A percentile compares a stretch with the other conserved stretches of the same genome.
These are phyloP conservation scores for Acanthamoeba lenticulata DNA, from an alignment of 208 protist genomes.

Conservation along the genomic window DNA sequence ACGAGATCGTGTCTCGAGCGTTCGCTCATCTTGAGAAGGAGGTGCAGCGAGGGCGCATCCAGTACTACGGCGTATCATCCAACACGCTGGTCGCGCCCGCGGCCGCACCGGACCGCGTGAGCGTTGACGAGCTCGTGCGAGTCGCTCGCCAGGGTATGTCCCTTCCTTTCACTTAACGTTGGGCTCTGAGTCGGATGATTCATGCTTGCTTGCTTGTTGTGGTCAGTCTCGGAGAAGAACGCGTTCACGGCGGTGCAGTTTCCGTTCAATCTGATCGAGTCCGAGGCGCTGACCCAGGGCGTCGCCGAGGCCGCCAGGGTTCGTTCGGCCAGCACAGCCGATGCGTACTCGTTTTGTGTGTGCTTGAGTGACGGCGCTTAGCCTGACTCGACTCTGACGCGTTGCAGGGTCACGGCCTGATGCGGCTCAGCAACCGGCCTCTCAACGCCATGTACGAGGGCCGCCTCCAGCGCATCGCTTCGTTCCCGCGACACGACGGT, in stretches of 20 bases:
- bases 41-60: neutral
- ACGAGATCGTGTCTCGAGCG: neutral
- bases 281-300: neutral
- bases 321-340: no score
- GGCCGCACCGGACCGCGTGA: neutral
- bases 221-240: neutral
- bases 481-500: neutral
- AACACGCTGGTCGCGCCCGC: neutral
- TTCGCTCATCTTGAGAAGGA: constrained; percentile 11
- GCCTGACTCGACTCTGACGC: no score
- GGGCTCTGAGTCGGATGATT: no score
- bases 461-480: neutral
- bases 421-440: neutral
- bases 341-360: neutral
- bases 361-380: no score
- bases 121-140: neutral
- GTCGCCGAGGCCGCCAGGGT: neutral
- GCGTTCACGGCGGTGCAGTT: neutral
- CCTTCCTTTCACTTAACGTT: no score
- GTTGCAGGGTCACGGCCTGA: neutral
- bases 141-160: neutral
- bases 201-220: neutral
- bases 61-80: constrained; percentile 11
- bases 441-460: neutral
- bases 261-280: constrained; percentile 23